phyloP scores from a whole-genome alignment of 345 rosid genomes.

The Hibiscus trionum region DNA sequence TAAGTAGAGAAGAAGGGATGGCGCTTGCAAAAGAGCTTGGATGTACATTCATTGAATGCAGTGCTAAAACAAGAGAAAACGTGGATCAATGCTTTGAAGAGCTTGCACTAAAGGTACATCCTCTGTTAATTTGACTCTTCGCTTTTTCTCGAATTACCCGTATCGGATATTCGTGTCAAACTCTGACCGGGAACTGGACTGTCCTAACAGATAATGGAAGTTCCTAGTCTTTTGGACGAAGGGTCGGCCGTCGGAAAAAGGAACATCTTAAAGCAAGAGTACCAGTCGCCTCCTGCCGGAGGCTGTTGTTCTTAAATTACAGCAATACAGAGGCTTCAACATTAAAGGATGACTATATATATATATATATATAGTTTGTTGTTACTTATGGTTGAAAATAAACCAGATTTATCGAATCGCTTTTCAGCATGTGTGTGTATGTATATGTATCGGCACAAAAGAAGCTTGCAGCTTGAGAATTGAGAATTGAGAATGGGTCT shows the following conservation, averaged over 20 bases:
- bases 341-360: not conserved
- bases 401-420: too few relatives aligned
- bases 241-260: constrained; percentile 65
- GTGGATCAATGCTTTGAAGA: constrained; percentile 87
- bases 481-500: too few relatives aligned
- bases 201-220: constrained; percentile 64
- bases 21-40: constrained; percentile 70
- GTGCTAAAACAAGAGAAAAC: constrained; percentile 82
- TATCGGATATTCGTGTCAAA: not conserved
- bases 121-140: not conserved
- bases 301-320: constrained; percentile 46
- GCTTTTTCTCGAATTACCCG: not conserved
- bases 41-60: constrained; percentile 73
- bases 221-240: constrained; percentile 86
- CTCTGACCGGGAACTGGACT: not conserved
- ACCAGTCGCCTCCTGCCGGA: constrained; percentile 20
- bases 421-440: too few relatives aligned
- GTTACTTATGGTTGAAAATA: too few relatives aligned
- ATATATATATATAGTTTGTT: not conserved
- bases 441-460: too few relatives aligned
- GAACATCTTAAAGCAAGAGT: constrained; percentile 53
- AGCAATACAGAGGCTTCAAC: not conserved
- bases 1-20: constrained; percentile 81
- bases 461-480: too few relatives aligned
- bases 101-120: constrained; percentile 70